phyloP scores from a whole-genome alignment of 179 eudicot genomes.

The Corrigiola litoralis region DNA sequence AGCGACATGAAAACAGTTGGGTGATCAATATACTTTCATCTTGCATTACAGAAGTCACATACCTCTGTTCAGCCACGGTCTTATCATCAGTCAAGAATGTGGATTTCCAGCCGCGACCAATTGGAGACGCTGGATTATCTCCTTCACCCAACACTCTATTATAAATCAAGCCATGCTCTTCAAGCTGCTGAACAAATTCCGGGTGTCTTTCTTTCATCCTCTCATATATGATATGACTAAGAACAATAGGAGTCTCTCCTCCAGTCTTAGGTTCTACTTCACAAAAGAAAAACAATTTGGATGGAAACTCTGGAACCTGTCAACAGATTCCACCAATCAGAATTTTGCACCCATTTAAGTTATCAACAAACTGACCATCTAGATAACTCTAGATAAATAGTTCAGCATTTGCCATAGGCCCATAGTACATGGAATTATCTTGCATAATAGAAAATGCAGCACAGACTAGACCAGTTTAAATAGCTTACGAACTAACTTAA shows the following conservation, averaged over 20 bases:
- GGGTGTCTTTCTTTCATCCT: slow-evolving; percentile 76
- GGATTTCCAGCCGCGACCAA: slow-evolving; percentile 91
- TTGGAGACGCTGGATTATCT: slow-evolving; percentile 68
- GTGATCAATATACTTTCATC: neutral
- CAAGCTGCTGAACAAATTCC: slow-evolving; percentile 58
- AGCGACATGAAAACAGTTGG: neutral
- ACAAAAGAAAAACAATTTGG: slow-evolving; percentile 88
- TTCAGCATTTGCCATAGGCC: too few relatives aligned
- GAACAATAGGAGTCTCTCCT: slow-evolving; percentile 95
- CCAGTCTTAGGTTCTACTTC: slow-evolving; percentile 77
- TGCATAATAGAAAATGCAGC: too few relatives aligned
- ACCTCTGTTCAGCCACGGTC: slow-evolving; percentile 72
- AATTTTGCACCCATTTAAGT: neutral
- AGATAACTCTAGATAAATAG: too few relatives aligned
- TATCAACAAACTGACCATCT: too few relatives aligned
- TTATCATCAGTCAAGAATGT: slow-evolving; percentile 75
- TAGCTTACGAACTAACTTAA: too few relatives aligned
- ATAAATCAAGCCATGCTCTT: slow-evolving; percentile 73
- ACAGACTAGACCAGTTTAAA: too few relatives aligned
- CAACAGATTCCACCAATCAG: neutral
- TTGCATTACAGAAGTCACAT: neutral
- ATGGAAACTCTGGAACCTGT: slow-evolving; percentile 78
- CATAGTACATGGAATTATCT: too few relatives aligned
- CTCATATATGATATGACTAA: slow-evolving; percentile 73
- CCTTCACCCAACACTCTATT: slow-evolving; percentile 78